Evolutionary conservation across 2,329 filamentous ascomycete genomes (phyloP).

Genomic region (Tolypocladium nubicola): DNA sequence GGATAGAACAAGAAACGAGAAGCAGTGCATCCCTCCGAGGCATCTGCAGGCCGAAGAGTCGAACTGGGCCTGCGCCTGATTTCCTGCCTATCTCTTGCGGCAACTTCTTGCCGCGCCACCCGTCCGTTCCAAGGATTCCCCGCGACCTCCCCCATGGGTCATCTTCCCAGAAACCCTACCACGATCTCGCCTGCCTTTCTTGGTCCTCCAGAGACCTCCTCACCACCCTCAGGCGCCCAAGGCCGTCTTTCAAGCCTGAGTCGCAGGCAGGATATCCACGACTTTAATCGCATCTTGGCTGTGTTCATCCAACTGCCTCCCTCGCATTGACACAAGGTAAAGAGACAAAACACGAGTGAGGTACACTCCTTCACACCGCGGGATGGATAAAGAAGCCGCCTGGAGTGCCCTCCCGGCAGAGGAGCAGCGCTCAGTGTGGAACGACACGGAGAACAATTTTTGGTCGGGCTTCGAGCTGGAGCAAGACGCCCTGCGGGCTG

Average conservation of each 20-base stretch:
- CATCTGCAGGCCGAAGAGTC: neutral
- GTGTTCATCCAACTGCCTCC: neutral
- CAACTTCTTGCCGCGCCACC: neutral
- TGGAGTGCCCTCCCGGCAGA: constrained; percentile 19
- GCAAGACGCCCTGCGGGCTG: constrained; percentile 11
- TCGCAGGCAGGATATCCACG: neutral
- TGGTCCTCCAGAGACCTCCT: neutral
- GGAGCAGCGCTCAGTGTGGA: constrained; percentile 22
- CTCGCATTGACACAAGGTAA: neutral
- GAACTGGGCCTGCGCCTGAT: neutral
- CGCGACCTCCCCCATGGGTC: neutral
- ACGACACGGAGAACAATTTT: constrained; percentile 24
- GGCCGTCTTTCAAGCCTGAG: neutral
- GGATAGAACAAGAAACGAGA: neutral
- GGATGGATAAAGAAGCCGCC: constrained; percentile 9
- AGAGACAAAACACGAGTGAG: no score
- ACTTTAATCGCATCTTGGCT: neutral
- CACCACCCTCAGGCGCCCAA: neutral
- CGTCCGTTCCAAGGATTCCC: neutral
- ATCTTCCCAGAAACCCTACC: neutral
- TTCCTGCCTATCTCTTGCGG: neutral
- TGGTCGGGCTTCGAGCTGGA: constrained; percentile 18
- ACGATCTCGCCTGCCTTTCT: neutral
- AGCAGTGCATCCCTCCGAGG: neutral
- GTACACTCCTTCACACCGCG: neutral